These are phyloP conservation scores for Phytopythium chamaehyphon DNA, from an alignment of 352 stramenopile genomes.

Conservation along the genomic window DNA sequence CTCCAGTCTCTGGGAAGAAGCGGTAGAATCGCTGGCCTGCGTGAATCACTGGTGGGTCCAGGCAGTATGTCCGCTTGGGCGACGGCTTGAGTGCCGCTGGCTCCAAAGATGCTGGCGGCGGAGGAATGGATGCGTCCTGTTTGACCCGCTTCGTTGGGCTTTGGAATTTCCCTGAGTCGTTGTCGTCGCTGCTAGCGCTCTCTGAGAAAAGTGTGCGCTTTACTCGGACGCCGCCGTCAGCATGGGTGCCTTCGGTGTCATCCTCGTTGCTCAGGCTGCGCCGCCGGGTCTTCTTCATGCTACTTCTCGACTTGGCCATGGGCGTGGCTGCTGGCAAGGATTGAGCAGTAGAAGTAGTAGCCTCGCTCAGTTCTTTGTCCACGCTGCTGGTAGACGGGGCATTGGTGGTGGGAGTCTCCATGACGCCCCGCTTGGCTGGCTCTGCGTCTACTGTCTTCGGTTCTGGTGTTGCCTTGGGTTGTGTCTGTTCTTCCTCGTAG, in stretches of 20 bases:
- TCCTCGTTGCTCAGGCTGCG: constrained; percentile 7
- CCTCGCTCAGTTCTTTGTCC: neutral
- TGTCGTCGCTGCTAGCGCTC: constrained; percentile 19
- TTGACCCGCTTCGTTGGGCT: constrained; percentile 6
- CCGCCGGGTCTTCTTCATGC: constrained; percentile 31
- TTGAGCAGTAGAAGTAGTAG: neutral
- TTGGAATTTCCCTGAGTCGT: neutral
- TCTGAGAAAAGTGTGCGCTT: constrained; percentile 71
- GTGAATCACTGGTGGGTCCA: constrained; percentile 49
- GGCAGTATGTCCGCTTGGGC: constrained; percentile 34
- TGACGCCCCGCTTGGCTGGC: constrained; percentile 3
- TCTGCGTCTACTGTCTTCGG: neutral
- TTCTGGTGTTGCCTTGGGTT: neutral
- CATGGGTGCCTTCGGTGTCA: constrained; percentile 7
- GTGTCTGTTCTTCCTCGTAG: constrained; percentile 43
- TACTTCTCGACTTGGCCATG: constrained; percentile 41
- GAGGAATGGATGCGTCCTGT: neutral
- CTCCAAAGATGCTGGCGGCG: constrained; percentile 24
- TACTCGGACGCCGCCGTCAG: constrained; percentile 16
- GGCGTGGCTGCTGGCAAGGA: constrained; percentile 29
- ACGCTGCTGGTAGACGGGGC: neutral
- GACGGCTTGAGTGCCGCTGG: constrained; percentile 48
- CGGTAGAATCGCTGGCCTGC: constrained; percentile 73
- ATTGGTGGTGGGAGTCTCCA: constrained; percentile 9
- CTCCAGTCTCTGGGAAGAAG: constrained; percentile 55